A percentile compares a stretch with the other conserved stretches of the same genome.
Conservation (phyloP, 2,329 filamentous ascomycete species). For the Arthrobotrys pseudoclavata region DNA sequence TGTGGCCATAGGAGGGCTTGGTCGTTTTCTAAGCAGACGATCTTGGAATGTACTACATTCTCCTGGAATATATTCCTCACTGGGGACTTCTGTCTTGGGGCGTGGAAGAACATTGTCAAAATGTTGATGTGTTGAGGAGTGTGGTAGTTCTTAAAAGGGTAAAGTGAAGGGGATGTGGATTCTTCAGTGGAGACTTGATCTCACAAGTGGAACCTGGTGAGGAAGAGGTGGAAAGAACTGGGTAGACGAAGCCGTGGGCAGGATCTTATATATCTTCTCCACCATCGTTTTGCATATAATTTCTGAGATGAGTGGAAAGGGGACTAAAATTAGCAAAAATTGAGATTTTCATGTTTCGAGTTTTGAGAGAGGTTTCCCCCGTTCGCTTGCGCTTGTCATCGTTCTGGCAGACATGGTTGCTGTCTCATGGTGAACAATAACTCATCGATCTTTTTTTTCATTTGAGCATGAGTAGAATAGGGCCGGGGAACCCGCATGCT, state of each 20-base stretch:
- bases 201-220: slow-evolving; percentile 39
- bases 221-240: slow-evolving; percentile 4
- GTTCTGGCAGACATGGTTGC: slow-evolving; percentile 14
- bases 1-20: slow-evolving; percentile 57
- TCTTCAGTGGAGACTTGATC: slow-evolving; percentile 15
- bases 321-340: slow-evolving; percentile 57
- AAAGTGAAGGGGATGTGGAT: slow-evolving; percentile 7
- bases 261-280: slow-evolving; percentile 40
- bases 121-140: slow-evolving; percentile 39
- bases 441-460: slow-evolving; percentile 19
- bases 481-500: slow-evolving; percentile 34
- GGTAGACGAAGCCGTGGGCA: slow-evolving; percentile 1
- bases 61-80: slow-evolving; percentile 30
- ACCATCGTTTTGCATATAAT: slow-evolving; percentile 13
- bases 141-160: slow-evolving; percentile 23
- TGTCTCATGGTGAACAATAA: slow-evolving; percentile 24
- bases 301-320: slow-evolving; percentile 27
- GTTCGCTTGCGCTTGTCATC: slow-evolving; percentile 54
- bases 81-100: slow-evolving; percentile 36
- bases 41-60: slow-evolving; percentile 50
- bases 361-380: slow-evolving; percentile 33
- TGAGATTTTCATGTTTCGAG: slow-evolving; percentile 52
- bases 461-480: slow-evolving; percentile 1
- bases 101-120: slow-evolving; percentile 52
- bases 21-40: slow-evolving; percentile 55